Evolutionary conservation across 2,329 filamentous ascomycete species (phyloP).

Genomic region (Hansfordia pulvinata): DNA sequence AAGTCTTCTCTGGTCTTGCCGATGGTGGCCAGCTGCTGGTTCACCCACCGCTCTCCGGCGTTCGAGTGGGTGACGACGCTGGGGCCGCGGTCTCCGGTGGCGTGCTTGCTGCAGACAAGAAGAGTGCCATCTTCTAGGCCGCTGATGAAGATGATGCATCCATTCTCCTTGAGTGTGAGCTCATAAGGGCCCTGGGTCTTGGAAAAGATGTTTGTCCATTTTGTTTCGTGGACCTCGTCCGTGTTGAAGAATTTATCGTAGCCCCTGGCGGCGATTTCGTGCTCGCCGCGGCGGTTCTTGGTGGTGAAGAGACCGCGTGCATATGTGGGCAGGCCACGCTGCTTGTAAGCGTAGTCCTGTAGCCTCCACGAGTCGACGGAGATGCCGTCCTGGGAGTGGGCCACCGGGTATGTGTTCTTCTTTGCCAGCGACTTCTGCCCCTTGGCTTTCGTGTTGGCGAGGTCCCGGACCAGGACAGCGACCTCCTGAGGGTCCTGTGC

Average conservation of each 20-base stretch:
- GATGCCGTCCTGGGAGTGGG: slow-evolving; percentile 46
- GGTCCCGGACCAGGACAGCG: slow-evolving; percentile 45
- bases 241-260: slow-evolving; percentile 99
- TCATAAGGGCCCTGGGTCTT: slow-evolving; percentile 83
- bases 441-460: slow-evolving; percentile 45
- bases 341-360: slow-evolving; percentile 94
- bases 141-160: slow-evolving; percentile 97
- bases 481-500: slow-evolving; percentile 59
- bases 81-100: slow-evolving; percentile 69
- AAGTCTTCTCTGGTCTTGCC: slow-evolving; percentile 72
- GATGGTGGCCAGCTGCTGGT: slow-evolving; percentile 61
- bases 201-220: slow-evolving; percentile 65
- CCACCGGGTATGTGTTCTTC: slow-evolving; percentile 64
- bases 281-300: slow-evolving; percentile 43
- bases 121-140: slow-evolving; percentile 81
- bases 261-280: slow-evolving; percentile 75
- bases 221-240: slow-evolving; percentile 66
- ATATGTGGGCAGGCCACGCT: slow-evolving; percentile 72
- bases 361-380: slow-evolving; percentile 85
- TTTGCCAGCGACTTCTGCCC: slow-evolving; percentile 55
- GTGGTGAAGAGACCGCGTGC: slow-evolving; percentile 92
- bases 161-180: slow-evolving; percentile 93
- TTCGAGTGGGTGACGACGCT: slow-evolving; percentile 65
- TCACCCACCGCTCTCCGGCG: slow-evolving; percentile 71
- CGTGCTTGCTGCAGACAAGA: slow-evolving; percentile 98